Base-by-base conservation (phyloP, 495 filamentous ascomycete genomes). In the Wilcoxina mikolae region DNA sequence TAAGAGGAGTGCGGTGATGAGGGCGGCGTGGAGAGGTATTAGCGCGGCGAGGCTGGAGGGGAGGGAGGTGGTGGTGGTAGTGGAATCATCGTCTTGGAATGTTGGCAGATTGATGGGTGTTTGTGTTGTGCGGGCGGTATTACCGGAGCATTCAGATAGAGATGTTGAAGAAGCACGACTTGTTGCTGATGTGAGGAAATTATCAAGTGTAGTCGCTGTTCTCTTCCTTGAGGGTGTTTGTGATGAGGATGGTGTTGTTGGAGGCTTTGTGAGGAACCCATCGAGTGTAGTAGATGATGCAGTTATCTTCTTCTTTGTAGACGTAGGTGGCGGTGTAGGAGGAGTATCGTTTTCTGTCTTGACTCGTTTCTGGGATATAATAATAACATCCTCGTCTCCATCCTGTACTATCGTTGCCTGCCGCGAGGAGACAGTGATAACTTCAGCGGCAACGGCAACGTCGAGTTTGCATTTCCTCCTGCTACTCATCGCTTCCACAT, bases 371-470 rank as follows among this genome's bases (percentile, higher is more conserved):
- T 18, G 1, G 27, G 31, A 15, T 2, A 41, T 39, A 12, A 64
- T 23, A 33, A 62, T 25, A 23, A 64, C 51, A 17, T 62, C 60
- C 41, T 64, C 60, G 24, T 62, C 60, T 28, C 60, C 60, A 17
- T 62, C 56, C 42, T 62, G 59, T 29, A 52, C 50, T 41, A 62
- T 56, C 29, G 54, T 55, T 3, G 49, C 26, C 7, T 23, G 4
- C 20, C 55, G 42, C 15, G n/a, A n/a, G n/a, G n/a, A n/a, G n/a
- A n/a, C n/a, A n/a, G n/a, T n/a, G 45, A 28, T 39, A 54, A 28
- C 10, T 51, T 23, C 22, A 49, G n/a, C 3, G 38, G 57, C 25
- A 44, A 23, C 4, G 25, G 26, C 20, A 45, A 33, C 11, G 2
- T 39, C 35, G 35, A 39, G 1, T 39, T 39, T 39, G 15, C 35